phyloP scores from a whole-genome alignment of 371 early-diverging fungal species.

The Apophysomyces elegans region DNA sequence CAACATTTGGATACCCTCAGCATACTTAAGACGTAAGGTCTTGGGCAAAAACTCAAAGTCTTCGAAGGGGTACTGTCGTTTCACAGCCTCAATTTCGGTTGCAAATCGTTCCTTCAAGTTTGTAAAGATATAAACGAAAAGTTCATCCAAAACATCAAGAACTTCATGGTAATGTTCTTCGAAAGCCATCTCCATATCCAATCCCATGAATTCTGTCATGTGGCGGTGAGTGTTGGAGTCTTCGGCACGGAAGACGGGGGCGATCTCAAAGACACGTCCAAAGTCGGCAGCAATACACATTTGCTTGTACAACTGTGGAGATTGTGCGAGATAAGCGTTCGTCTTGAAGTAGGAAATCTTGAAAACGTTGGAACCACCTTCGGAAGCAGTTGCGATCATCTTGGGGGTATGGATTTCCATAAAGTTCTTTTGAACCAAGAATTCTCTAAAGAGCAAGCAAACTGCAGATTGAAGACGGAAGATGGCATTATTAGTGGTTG shows the following conservation, averaged over 20 bases:
- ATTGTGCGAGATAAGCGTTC: conserved; percentile 97
- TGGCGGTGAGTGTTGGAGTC: conserved; percentile 99
- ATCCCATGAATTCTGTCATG: conserved; percentile 99
- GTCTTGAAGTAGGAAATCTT: conserved; percentile 96
- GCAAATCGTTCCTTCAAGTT: conserved; percentile 83
- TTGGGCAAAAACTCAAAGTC: conserved; percentile 89
- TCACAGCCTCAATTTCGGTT: conserved; percentile 87
- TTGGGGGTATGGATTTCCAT: conserved; percentile 99
- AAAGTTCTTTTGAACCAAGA: conserved; percentile 83
- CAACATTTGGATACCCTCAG: conserved; percentile 94
- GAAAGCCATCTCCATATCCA: conserved; percentile 99
- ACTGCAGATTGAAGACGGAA: conserved; percentile 97
- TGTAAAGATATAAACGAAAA: conserved; percentile 93
- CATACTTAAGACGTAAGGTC: conserved; percentile 88
- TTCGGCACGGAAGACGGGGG: conserved; percentile 99
- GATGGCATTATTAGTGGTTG: conserved; percentile 97
- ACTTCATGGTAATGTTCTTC: conserved; percentile 98
- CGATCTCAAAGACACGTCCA: conserved; percentile 99
- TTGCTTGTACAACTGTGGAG: conserved; percentile 99
- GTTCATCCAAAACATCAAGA: conserved; percentile 86
- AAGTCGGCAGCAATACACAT: conserved; percentile 99
- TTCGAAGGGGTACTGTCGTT: conserved; percentile 93
- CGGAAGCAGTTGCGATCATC: conserved; percentile 95
- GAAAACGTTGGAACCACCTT: conserved; percentile 99
- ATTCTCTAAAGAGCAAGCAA: conserved; percentile 95